Evolutionary conservation across 345 rosid species (phyloP), one percentile per base, ranked within the genome.

Genomic region (Euclidium syriacum): DNA sequence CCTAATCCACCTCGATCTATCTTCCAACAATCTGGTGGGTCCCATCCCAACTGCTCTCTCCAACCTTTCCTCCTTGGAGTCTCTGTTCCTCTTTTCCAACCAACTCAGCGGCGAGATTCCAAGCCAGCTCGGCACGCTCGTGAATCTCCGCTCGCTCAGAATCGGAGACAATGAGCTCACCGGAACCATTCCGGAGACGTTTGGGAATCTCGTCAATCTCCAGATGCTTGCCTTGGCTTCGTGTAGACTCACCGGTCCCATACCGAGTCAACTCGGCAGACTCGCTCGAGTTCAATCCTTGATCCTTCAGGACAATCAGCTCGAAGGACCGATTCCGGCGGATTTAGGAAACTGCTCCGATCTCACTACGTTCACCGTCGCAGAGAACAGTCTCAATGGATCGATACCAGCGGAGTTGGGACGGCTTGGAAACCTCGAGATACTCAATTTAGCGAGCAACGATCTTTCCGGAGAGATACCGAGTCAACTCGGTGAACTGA

Each of bases 1-100:
- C 83, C 89, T 94, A 64, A 70, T 80, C 84, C 90, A 87, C 75
- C 97, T 94, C 47, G 99, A 94, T 78, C 92, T 90, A 55, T 94
- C 97, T 36, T 80, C 90, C 62, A 94, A 94, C 75, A 59, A 65
- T 73, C 84, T 94, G 18, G 69, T 64, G 70, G 97, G 99, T 22
- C 86, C 95, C 79, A 83, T 94, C 57, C 97, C 99, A 84, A 74
- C 96, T 18, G 66, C 82, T 65, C 85, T 90, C 59, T 84, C 95
- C 23, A 78, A 81, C 75, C 96, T 94, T 56, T 57, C 88, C 49
- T 81, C 83, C 2, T 72, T 94, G 78, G 88, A 90, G 71, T 84
- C 97, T 77, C 66, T 94, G 64, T 80, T 77, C 53, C 83, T 94
- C 27, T 94, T 75, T 73, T 82, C 96, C 7, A 94, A 94, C 87